Percentiles rank a stretch among this genome's conserved stretches.
These are phyloP conservation scores for Collybiopsis luxurians DNA, from an alignment of 768 basidiomycete species.

Conservation along the genomic window DNA sequence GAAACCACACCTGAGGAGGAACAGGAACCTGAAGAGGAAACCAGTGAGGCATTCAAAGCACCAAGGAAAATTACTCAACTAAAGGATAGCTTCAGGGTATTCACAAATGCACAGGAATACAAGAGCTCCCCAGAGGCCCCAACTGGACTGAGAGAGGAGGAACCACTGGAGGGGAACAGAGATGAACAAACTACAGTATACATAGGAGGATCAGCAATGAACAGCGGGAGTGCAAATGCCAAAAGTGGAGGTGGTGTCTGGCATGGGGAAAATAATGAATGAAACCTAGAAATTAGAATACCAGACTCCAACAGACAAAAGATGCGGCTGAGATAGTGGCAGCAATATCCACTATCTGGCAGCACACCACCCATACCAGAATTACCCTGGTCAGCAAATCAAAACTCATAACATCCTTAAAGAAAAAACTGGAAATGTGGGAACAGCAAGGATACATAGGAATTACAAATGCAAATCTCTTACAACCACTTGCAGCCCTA, in stretches of 20 bases:
- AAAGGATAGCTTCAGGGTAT: not conserved
- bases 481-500: too few species aligned
- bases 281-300: not conserved
- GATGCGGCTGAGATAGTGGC: not conserved
- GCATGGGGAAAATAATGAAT: not conserved
- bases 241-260: not conserved
- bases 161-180: not conserved
- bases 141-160: not conserved
- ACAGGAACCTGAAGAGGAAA: not conserved
- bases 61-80: not conserved
- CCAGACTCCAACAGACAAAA: not conserved
- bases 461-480: too few species aligned
- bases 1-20: not conserved
- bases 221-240: not conserved
- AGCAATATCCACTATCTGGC: not conserved
- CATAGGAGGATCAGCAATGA: not conserved
- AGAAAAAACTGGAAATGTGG: too few species aligned
- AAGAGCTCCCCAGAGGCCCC: not conserved
- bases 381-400: not conserved
- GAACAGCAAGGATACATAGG: too few species aligned
- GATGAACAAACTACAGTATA: not conserved
- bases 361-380: not conserved
- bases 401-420: too few species aligned
- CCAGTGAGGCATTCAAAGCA: not conserved
- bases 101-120: constrained; percentile 3